phyloP scores from a whole-genome alignment of 192 early-diverging fungal genomes.

The Coemansia sp. region DNA sequence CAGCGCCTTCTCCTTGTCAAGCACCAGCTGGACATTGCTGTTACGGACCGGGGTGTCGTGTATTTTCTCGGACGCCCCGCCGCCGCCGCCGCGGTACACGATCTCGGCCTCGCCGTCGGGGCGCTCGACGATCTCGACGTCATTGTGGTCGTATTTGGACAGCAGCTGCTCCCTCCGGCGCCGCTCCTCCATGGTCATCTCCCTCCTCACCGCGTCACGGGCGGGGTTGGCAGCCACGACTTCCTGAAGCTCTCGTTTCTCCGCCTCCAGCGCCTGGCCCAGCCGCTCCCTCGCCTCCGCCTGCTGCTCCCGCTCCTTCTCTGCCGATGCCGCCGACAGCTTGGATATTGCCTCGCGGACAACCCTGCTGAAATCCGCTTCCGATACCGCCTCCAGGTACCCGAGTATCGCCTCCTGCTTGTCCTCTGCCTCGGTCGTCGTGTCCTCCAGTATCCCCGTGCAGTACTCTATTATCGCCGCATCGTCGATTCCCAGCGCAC shows the following conservation, averaged over 20 bases:
- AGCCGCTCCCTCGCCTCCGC: conserved; percentile 6
- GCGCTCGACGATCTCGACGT: conserved; percentile 25
- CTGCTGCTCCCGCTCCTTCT: conserved; percentile 7
- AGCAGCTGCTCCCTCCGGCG: conserved; percentile 23
- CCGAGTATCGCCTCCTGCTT: conserved; percentile 39
- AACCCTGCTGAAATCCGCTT: conserved; percentile 6
- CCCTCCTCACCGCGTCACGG: neutral
- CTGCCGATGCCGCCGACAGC: neutral
- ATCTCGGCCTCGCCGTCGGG: conserved; percentile 40
- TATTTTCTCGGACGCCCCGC: neutral
- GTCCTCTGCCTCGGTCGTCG: conserved; percentile 21
- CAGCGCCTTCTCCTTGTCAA: conserved; percentile 19
- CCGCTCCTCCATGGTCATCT: conserved; percentile 32
- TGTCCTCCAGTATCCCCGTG: conserved; percentile 27
- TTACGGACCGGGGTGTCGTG: conserved; percentile 9
- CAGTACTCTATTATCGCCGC: conserved; percentile 48
- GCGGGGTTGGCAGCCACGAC: neutral
- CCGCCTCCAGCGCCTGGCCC: conserved; percentile 13
- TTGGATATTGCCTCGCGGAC: conserved; percentile 19
- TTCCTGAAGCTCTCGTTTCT: conserved; percentile 22
- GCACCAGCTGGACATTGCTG: conserved; percentile 31
- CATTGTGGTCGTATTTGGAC: conserved; percentile 7
- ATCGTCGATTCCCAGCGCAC: conserved; percentile 35
- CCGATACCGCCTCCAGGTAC: conserved; percentile 35
- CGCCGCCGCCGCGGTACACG: conserved; percentile 11